Percentiles rank a stretch among this genome's conserved stretches.
Conservation (phyloP, 352 stramenopile genomes). For the Phytophthora pini region DNA sequence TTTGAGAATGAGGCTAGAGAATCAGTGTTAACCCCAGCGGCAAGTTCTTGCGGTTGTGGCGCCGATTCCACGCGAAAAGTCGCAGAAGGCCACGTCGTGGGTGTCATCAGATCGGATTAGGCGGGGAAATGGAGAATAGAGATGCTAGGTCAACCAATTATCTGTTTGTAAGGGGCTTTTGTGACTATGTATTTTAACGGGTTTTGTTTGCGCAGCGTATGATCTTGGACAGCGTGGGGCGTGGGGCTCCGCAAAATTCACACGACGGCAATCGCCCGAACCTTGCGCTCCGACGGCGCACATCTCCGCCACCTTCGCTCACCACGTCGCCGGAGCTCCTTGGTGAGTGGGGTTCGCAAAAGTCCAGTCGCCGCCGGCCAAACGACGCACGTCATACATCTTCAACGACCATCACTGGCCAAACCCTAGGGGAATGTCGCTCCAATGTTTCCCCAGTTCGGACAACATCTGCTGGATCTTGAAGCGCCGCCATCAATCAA, state of each 20-base stretch:
- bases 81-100: constrained; percentile 38
- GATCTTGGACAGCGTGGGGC: not conserved
- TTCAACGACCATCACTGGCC: constrained; percentile 31
- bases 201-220: not conserved
- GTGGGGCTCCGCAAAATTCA: not conserved
- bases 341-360: constrained; percentile 23
- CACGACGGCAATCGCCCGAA: not conserved
- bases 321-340: constrained; percentile 16
- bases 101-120: constrained; percentile 21
- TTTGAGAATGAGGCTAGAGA: constrained; percentile 26
- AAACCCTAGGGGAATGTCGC: not conserved
- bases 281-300: constrained; percentile 12
- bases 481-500: constrained; percentile 8
- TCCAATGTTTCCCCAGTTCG: constrained; percentile 3
- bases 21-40: not conserved
- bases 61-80: constrained; percentile 40
- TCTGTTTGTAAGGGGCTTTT: too few relatives aligned
- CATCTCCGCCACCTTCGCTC: constrained; percentile 9
- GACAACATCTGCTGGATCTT: constrained; percentile 25
- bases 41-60: constrained; percentile 33
- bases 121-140: not conserved
- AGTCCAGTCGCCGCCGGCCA: constrained; percentile 13
- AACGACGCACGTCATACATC: constrained; percentile 18
- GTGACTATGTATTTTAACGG: not conserved
- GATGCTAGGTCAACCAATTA: not conserved